Evolutionary conservation across 2,329 filamentous ascomycete genomes (phyloP), one percentile per base, ranked within the genome.

Genomic region (Ceratocystis smalleyi): DNA sequence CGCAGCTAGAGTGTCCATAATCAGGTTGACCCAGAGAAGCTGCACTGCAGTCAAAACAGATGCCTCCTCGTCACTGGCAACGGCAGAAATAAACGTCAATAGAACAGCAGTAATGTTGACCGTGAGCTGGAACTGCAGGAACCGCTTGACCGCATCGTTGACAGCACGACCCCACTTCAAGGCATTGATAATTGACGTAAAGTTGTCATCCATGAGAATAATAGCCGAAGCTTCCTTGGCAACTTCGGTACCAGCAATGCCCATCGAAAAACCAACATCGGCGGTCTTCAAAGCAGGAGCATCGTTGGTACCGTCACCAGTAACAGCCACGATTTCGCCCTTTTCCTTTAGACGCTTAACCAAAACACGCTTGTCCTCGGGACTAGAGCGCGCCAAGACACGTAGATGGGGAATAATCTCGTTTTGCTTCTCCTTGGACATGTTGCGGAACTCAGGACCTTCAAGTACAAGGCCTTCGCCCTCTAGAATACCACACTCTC

Each of bases 1-100:
- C 17, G 91, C 91, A 27, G 91, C 91, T 67, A 96, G 89, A 0
- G 91, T 96, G 70, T 96, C 91, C 91, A 96, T 96, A 76, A 96
- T 96, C 70, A 96, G 78, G 71, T 96, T 96, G 70, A 96, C 90
- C 91, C 91, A 96, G 35, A 96, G 84, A 69, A 96, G 82, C 75
- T 96, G 91, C 30, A 96, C 91, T 10, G 91, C 91, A 1, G 84
- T 94, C 64, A 96, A 77, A 30, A 96, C 91, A 59, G 89, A 89
- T 60, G 78, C 73, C 72, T 92, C 86, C 1, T 83, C 75, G 0
- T 73, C 71, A 72, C 81, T 91, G 35, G 86, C 83, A 8, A 95
- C 88, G 40, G 91, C 88, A 12, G 90, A 91, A 66, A 96, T 85
- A 70, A 96, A 96, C 0, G 91, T 94, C 64, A 96, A 79, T 19